Base-by-base conservation (phyloP, 2,329 filamentous ascomycete species). In the Aspergillus luchuensis region DNA sequence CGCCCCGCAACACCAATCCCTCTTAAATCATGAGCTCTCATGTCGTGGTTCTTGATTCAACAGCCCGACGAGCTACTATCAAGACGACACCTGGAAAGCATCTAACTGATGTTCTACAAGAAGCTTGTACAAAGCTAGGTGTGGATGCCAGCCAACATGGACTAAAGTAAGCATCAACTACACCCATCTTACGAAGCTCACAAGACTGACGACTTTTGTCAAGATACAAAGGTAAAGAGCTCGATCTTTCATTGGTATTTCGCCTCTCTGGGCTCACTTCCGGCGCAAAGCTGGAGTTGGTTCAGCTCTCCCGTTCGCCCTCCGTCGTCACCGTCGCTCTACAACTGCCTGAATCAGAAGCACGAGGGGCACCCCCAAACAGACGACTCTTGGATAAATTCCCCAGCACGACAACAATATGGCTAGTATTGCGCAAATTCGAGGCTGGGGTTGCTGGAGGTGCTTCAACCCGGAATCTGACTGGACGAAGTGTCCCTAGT, bases 211-310 rank as follows among this genome's bases (percentile, higher is more conserved):
- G 21, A 6, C 19, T 52, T 30, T 45, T 51, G 21, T 52, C 23
- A 59, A 92, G 90, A 70, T 82, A 93, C 76, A 92, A 92, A 74
- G 91, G 94, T 76, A 97, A 94, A 72, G 83, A 87, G 36, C 81
- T 99, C 60, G 92, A 97, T 71, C 85, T 99, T 8, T 94, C 92
- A 6, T 84, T 92, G 58, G 89, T 91, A 45, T 91, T 93, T 74
- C 89, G 94, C 51, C 87, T 94, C 28, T 90, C 92, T 5, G 91
- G 92, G 53, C 88, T 99, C 5, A 83, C 85, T 11, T 86, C 91
- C 39, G 95, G 95, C 63, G 94, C 95, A 61, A 96, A 96, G 73
- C 87, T 99, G 60, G 93, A 98, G 73, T 90, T 99, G 53, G 89
- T 97, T 21, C 88, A 91, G 72, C 88, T 90, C 61, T 95, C 93